Evolutionary conservation across 139 green algal genomes (phyloP).

Genomic region (Ettlia oleoabundans): DNA sequence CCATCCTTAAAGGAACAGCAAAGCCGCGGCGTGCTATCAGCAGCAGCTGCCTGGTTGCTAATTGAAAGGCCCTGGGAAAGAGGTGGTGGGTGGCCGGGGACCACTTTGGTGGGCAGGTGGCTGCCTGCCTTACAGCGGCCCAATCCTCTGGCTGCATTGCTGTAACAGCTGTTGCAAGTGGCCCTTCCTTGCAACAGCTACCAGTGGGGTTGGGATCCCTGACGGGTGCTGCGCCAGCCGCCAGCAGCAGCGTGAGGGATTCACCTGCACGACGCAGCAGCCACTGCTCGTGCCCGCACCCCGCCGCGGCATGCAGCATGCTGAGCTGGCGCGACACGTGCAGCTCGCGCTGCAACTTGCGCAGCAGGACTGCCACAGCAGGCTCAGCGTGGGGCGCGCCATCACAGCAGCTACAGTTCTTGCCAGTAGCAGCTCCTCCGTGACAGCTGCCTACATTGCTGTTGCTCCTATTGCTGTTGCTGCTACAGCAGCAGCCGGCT

Average conservation of each 20-base stretch:
- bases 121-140: background rate
- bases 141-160: background rate
- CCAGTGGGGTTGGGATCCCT: too few species aligned
- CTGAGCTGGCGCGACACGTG: slow-evolving; percentile 13
- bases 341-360: background rate
- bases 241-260: slow-evolving; percentile 5
- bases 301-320: slow-evolving; percentile 14
- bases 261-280: slow-evolving; percentile 12
- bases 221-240: background rate
- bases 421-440: too few species aligned
- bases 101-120: background rate
- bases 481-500: background rate
- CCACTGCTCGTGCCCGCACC: slow-evolving; percentile 1
- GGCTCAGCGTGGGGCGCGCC: too few species aligned
- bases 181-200: too few species aligned
- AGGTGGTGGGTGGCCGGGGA: background rate
- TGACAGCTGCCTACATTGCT: too few species aligned
- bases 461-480: background rate
- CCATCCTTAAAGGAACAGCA: too few species aligned
- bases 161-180: too few species aligned
- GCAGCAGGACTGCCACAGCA: background rate
- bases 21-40: slow-evolving; percentile 3
- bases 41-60: background rate
- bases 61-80: background rate
- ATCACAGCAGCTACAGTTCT: background rate